Percentiles rank a stretch among this genome's conserved stretches.
Conservation (phyloP, 2,329 filamentous ascomycete genomes). For the Fusarium incarnatum region DNA sequence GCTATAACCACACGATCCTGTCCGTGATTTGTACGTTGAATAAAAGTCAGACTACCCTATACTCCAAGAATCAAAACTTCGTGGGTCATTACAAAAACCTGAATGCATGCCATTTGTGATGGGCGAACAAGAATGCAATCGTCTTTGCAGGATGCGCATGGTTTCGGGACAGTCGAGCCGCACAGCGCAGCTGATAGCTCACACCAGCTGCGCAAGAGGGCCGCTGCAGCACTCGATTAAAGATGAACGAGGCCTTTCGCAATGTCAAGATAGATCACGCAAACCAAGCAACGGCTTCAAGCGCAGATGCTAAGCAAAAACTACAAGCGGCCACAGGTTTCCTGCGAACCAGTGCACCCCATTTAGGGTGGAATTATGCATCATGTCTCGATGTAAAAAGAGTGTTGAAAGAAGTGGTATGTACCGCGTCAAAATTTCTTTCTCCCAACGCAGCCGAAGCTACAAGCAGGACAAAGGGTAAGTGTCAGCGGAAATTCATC, state of each 20-base stretch:
- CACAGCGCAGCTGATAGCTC: background rate
- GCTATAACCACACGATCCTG: background rate
- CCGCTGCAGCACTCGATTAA: background rate
- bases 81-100: background rate
- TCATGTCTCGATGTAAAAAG: background rate
- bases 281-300: background rate
- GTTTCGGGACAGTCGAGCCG: background rate
- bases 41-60: background rate
- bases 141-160: background rate
- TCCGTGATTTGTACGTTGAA: background rate
- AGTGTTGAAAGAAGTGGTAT: slow-evolving; percentile 33
- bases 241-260: background rate
- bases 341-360: background rate
- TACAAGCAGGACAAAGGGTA: slow-evolving; percentile 60
- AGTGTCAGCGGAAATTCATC: slow-evolving; percentile 61
- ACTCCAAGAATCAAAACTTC: background rate
- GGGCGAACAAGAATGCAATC: background rate
- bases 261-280: too few relatives aligned
- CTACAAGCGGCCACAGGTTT: background rate
- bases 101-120: background rate
- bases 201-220: background rate
- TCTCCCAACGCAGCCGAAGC: slow-evolving; percentile 51
- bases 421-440: slow-evolving; percentile 54
- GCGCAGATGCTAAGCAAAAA: background rate
- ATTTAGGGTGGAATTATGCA: background rate